Percentiles rank a stretch among this genome's conserved stretches.
phyloP scores from a whole-genome alignment of 345 rosid species.

The Ricinus communis region DNA sequence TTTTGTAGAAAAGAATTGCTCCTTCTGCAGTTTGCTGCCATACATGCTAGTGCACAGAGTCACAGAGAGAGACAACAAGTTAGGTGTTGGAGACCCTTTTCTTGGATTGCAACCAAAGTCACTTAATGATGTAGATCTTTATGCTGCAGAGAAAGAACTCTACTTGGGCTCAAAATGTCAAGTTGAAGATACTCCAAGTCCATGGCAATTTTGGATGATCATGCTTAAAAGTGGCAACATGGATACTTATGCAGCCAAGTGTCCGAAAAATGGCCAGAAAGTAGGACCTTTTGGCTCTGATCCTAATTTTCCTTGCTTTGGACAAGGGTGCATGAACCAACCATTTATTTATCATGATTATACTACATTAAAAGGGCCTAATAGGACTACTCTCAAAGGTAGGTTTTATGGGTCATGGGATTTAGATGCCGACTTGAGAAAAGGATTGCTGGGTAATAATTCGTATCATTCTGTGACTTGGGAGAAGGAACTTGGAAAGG shows the following conservation, averaged over 20 bases:
- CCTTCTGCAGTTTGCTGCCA: constrained; percentile 19
- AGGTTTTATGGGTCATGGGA: constrained; percentile 82
- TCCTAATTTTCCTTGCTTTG: constrained; percentile 65
- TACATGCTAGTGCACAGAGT: constrained; percentile 49
- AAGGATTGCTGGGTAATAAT: constrained; percentile 6
- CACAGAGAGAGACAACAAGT: constrained; percentile 57
- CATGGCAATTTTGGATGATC: constrained; percentile 94
- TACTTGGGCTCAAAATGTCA: constrained; percentile 68
- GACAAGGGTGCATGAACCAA: constrained; percentile 81
- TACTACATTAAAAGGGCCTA: constrained; percentile 42
- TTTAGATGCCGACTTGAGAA: constrained; percentile 31
- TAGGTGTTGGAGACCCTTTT: constrained; percentile 38
- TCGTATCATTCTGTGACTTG: constrained; percentile 26
- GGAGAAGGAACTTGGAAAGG: constrained; percentile 24
- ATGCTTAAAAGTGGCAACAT: constrained; percentile 92
- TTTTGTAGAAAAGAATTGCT: constrained; percentile 17
- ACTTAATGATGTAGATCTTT: constrained; percentile 12
- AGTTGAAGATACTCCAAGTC: constrained; percentile 57
- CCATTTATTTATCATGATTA: constrained; percentile 55
- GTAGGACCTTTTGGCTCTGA: constrained; percentile 48
- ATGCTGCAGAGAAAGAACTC: constrained; percentile 64
- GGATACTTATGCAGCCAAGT: constrained; percentile 56
- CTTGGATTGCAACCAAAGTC: constrained; percentile 14
- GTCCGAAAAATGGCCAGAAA: constrained; percentile 65
- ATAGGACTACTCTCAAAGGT: constrained; percentile 52